Evolutionary conservation across 148 eudicot species (phyloP).

Genomic region (Pharnaceum exiguum): DNA sequence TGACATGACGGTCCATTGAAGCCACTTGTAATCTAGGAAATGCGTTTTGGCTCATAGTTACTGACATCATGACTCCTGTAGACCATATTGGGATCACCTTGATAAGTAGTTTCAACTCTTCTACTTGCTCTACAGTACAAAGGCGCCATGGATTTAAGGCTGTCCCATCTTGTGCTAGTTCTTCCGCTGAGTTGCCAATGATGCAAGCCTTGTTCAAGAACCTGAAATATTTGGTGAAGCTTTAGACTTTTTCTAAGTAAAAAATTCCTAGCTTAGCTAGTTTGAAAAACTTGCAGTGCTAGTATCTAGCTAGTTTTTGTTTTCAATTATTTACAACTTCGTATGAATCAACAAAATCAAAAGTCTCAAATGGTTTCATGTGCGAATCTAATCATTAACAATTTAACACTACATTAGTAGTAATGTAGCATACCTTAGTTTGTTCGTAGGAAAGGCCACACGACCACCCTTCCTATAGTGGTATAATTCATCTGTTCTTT

Average conservation of each 20-base stretch:
- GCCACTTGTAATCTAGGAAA: constrained; percentile 55
- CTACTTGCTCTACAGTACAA: constrained; percentile 59
- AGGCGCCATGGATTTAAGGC: constrained; percentile 38
- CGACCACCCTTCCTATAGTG: no score
- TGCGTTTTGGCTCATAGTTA: constrained; percentile 26
- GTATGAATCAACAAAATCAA: no score
- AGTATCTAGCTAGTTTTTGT: no score
- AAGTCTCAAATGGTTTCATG: no score
- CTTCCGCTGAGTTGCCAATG: constrained; percentile 26
- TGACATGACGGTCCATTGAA: constrained; percentile 55
- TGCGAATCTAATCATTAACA: no score
- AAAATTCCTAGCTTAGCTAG: no score
- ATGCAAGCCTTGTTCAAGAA: constrained; percentile 72
- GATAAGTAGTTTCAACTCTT: constrained; percentile 55
- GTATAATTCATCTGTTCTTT: background rate
- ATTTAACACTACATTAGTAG: no score
- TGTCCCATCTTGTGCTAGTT: constrained; percentile 29
- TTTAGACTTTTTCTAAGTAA: background rate
- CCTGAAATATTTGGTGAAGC: constrained; percentile 14
- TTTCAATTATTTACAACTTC: no score
- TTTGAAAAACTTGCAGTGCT: background rate
- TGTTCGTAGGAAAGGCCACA: no score
- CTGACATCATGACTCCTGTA: constrained; percentile 40
- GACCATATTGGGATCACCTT: constrained; percentile 63
- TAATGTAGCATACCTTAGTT: no score